Evolutionary conservation across 768 basidiomycete genomes (phyloP), one percentile per base, ranked within the genome.

Genomic region (Mycena albidolilacea): DNA sequence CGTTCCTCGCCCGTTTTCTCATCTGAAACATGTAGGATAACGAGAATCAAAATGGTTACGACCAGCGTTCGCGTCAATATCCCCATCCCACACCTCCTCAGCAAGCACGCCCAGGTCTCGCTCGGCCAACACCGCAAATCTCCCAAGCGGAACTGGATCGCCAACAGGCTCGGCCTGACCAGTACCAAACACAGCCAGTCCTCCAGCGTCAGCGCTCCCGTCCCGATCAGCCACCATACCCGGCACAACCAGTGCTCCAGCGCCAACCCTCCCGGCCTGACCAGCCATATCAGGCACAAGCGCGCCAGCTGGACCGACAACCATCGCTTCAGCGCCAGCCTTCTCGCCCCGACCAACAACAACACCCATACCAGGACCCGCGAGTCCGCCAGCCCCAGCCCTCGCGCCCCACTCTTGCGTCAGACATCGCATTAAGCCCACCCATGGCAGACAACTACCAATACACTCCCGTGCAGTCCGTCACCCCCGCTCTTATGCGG

Each of bases 41-140:
- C 57, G 71, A 57, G 62, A 70, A 71, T 59, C 65, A 57, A 54
- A 70, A 71, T 59, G 64, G 44, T 65, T 65, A 71, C 70, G 57
- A 58, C 37, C 44, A 60, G 48, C 48, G 50, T 38, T 15, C 50
- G 38, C 37, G 57, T 14, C 21, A 19, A 1, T 60, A 44, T 60
- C 57, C 54, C 41, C 58, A 58, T 68, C 66, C 59, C n/a, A 17
- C 70, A 0, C 9, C 43, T 11, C 61, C 61, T 0, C 60, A 14
- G 8, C 67, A 67, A 38, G 46, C 57, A 39, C 57, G 48, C 6
- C 41, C 62, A 64, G 43, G 41, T 37, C 72, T 50, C 7, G 41
- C 43, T 50, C 67, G 60, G 21, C 72, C 60, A 19, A 64, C 63
- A 37, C 23, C 19, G 15, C 57, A 37, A 7, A 38, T 38, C 35